Base-by-base conservation (phyloP, 257 asterid genomes). In the Rauvolfia tetraphylla region DNA sequence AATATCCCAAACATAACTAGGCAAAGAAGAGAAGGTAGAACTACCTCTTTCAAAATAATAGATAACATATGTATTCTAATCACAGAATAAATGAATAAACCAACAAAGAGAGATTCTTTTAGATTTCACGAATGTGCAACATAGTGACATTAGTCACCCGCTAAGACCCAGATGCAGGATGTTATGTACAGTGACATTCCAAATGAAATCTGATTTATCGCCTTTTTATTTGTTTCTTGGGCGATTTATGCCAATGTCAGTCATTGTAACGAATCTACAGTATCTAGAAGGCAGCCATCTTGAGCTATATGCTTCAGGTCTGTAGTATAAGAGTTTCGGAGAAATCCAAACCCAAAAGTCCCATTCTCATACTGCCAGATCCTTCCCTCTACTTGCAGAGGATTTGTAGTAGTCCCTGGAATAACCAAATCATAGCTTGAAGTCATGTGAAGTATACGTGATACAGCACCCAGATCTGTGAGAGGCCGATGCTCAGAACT, bases 291-390 rank as follows among this genome's bases (percentile, higher is more conserved):
- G 69, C 44, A 81, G 34, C 92, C 95, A 73, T 89, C 79, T 75
- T 46, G 76, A 25, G 88, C 89, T 44, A 94, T 84, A 77, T 80
- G 93, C 87, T 85, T 90, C 81, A 94, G 69, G 88, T 94, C 98
- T 58, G 88, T 68, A 67, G 89, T 78, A 68, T 80, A 81, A 76
- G 85, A 70, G 71, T 92, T 88, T 57, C 92, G 86, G 75, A 89
- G 88, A 83, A 92, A 90, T 46, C 98, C 98, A 73, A 89, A 94
- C 49, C 98, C 98, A 61, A 88, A 86, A 8, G 92, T 87, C 69
- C 97, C 97, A 70, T 92, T 85, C 74, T 67, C 78, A 65, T 92
- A 92, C 81, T 80, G 89, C 97, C 96, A 95, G 61, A 92, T 87
- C 75, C 96, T 87, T 53, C 98, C 97, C 81, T 94, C 97, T 1